Evolutionary conservation across 306 rosid genomes (phyloP), one percentile per base, ranked within the genome.

Genomic region (Nissolia schottii): DNA sequence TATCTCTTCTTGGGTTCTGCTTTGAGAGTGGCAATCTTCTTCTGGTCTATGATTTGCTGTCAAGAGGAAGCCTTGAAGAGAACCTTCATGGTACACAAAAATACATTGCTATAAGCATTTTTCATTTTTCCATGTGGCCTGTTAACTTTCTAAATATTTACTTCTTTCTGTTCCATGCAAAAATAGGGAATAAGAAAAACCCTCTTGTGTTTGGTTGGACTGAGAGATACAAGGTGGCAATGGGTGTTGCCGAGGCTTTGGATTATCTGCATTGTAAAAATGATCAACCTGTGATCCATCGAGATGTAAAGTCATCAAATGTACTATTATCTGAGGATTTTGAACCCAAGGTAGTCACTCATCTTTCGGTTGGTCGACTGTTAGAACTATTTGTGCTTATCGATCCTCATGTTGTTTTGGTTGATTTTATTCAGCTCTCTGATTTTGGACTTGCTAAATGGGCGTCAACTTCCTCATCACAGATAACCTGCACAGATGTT

Each of bases 11-110:
- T 67, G 99, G 99, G 15, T 91, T 95, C 86, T 95, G 96, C 84
- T 88, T 91, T 60, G 99, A 95, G 75, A 86, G 85, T 35, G 86
- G 73, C 43, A 88, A 89, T 73, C 90, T 95, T 79, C 90, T 95
- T 80, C 79, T 95, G 79, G 96, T 91, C 67, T 95, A 95, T 73
- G 96, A 95, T 85, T 88, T 95, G 76, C 77, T 94, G 64, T 85
- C 91, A 71, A 83, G 96, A 82, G 99, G 99, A 86, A 89, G 97
- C 85, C 99, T 94, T 22, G 99, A 91, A 84, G 99, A 94, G 88
- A 94, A 87, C 63, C 88, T 94, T 70, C 91, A 91, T 31, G 99
- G 99, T 91, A 85, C 51, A 20, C 19, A 51, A 41, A 32, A 51
- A 6, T 50, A 2, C 73, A 56, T 28, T 46, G 37, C 27, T 61